A percentile compares a stretch with the other conserved stretches of the same genome.
phyloP scores from a whole-genome alignment of 1,139 yeast genomes.

The Kazachstania sp. region DNA sequence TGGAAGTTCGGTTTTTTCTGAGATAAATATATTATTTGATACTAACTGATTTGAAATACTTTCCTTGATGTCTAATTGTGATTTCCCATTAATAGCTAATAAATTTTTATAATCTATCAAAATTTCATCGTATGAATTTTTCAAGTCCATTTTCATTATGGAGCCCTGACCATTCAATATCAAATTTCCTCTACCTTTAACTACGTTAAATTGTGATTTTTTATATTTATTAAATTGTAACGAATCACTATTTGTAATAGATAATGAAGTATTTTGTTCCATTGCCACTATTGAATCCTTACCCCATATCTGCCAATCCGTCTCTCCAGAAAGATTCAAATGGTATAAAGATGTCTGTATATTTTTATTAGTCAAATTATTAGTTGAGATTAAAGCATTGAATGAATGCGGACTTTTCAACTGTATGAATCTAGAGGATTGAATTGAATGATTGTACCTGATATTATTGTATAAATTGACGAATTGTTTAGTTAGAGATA shows the following conservation, averaged over 20 bases:
- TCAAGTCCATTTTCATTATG: conserved; percentile 24
- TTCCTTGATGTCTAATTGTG: conserved; percentile 20
- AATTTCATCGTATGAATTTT: conserved; percentile 21
- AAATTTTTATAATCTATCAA: conserved; percentile 25
- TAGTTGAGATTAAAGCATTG: conserved; percentile 8
- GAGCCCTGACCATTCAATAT: conserved; percentile 29
- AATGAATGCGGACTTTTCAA: conserved; percentile 4
- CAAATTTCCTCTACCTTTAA: conserved; percentile 29
- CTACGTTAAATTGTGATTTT: conserved; percentile 13
- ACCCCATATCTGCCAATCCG: conserved; percentile 30
- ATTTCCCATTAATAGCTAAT: conserved; percentile 27
- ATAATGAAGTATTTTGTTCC: conserved; percentile 27
- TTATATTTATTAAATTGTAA: conserved; percentile 8
- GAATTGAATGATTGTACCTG: conserved; percentile 7
- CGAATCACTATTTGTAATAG: conserved; percentile 10
- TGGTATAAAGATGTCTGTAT: conserved; percentile 20
- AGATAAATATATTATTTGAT: conserved; percentile 5
- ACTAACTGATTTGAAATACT: conserved; percentile 10
- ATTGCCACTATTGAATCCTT: conserved; percentile 25
- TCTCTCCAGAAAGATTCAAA: conserved; percentile 24
- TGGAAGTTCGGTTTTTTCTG: conserved; percentile 2
- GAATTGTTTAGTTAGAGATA: conserved; percentile 8
- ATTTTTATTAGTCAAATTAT: conserved; percentile 7
- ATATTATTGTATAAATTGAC: conserved; percentile 8
- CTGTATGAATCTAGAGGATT: conserved; percentile 12